Evolutionary conservation across 1,139 yeast species (phyloP).

Genomic region (Hanseniaspora uvarum): DNA sequence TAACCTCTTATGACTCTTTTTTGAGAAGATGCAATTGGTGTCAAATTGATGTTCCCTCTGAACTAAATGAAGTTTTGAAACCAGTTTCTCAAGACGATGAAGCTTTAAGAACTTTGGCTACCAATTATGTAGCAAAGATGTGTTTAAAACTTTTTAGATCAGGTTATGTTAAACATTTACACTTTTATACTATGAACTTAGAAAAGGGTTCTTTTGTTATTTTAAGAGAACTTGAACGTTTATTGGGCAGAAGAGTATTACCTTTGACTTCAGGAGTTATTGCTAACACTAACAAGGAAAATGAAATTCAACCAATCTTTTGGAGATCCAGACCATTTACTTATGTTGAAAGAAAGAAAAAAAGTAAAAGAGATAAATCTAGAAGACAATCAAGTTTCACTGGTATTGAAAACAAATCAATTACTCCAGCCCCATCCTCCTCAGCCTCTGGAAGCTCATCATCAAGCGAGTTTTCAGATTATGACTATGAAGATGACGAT

Average conservation of each 20-base stretch:
- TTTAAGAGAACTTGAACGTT: conserved; percentile 47
- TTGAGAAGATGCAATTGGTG: conserved; percentile 93
- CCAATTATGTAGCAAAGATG: conserved; percentile 74
- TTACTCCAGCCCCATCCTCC: not conserved
- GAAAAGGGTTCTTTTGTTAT: conserved; percentile 86
- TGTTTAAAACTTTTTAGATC: conserved; percentile 62
- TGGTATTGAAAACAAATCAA: not conserved
- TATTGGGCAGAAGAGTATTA: conserved; percentile 9
- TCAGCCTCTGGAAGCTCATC: conserved; percentile 12
- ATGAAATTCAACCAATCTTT: conserved; percentile 81
- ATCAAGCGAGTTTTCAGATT: conserved; percentile 1
- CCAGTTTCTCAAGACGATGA: conserved; percentile 87
- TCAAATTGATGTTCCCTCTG: conserved; percentile 64
- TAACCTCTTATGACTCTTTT: conserved; percentile 84
- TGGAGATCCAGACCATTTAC: conserved; percentile 93
- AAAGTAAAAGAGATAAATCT: conserved; percentile 25
- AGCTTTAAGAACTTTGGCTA: conserved; percentile 76
- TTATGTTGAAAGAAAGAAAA: conserved; percentile 78
- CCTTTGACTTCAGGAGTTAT: conserved; percentile 59
- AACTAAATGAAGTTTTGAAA: conserved; percentile 59
- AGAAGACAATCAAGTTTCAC: conserved; percentile 4
- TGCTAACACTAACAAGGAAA: conserved; percentile 73
- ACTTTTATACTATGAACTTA: conserved; percentile 91
- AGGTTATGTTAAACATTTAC: conserved; percentile 73
- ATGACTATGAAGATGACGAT: not conserved